These are phyloP conservation scores for Chrysoporthe puriensis DNA, from an alignment of 2,329 filamentous ascomycete species.

Conservation along the genomic window DNA sequence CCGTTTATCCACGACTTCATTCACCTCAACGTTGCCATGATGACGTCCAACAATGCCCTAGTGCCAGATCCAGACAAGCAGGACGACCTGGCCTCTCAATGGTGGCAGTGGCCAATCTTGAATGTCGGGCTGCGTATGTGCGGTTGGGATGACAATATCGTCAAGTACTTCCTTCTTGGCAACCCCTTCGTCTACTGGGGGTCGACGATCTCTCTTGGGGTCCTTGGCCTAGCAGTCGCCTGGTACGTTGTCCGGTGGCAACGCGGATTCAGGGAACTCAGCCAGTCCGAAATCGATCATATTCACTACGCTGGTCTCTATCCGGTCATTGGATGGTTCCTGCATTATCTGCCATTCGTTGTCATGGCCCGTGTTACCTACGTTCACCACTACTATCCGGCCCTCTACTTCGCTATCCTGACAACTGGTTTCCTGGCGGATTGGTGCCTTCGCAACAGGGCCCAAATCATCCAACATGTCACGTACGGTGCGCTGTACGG, in stretches of 20 bases:
- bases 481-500: conserved; percentile 78
- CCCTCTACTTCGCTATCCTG: conserved; percentile 95
- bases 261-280: conserved; percentile 86
- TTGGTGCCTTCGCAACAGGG: conserved; percentile 74
- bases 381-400: conserved; percentile 98
- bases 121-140: conserved; percentile 98
- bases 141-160: conserved; percentile 91
- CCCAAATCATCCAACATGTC: conserved; percentile 64
- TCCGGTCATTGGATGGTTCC: conserved; percentile 88
- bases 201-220: conserved; percentile 76
- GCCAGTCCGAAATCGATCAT: conserved; percentile 79
- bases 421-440: conserved; percentile 86
- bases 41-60: conserved; percentile 99
- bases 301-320: conserved; percentile 95
- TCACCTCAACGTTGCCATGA: conserved; percentile 98
- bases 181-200: conserved; percentile 98
- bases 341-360: conserved; percentile 95
- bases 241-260: conserved; percentile 97
- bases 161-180: conserved; percentile 98
- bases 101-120: conserved; percentile 98
- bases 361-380: conserved; percentile 99
- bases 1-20: conserved; percentile 98
- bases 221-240: conserved; percentile 71
- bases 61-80: conserved; percentile 99
- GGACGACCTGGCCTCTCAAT: conserved; percentile 92